These are phyloP conservation scores for Chytriomyces sp. DNA, from an alignment of 192 early-diverging fungal species.

Conservation along the genomic window DNA sequence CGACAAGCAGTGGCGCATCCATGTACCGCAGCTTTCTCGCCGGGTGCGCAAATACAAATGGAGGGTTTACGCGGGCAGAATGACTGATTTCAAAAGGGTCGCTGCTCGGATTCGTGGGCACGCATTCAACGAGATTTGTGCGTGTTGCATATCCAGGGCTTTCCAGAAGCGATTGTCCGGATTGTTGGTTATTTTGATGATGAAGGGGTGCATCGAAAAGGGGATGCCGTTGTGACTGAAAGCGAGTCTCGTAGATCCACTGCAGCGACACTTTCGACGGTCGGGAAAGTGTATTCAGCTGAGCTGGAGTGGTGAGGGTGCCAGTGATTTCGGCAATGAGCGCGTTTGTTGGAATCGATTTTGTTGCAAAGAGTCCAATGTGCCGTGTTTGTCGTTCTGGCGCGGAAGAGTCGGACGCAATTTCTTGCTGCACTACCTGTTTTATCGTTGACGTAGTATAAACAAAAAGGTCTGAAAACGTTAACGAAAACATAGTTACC, in stretches of 20 bases:
- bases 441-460: not conserved
- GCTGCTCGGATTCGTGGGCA: not conserved
- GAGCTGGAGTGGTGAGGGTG: slow-evolving; percentile 2
- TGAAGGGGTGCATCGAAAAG: slow-evolving; percentile 12
- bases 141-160: slow-evolving; percentile 2
- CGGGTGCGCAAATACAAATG: slow-evolving; percentile 47
- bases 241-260: not conserved
- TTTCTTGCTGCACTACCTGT: slow-evolving; percentile 9
- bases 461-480: not conserved
- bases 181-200: not conserved
- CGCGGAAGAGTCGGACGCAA: slow-evolving; percentile 12
- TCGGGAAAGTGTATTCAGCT: not conserved
- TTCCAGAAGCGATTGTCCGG: not conserved
- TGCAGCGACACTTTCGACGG: not conserved
- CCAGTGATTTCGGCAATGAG: slow-evolving; percentile 84
- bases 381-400: not conserved
- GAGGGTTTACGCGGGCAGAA: slow-evolving; percentile 22
- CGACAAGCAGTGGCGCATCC: slow-evolving; percentile 33
- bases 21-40: not conserved
- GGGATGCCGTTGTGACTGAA: not conserved
- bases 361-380: slow-evolving; percentile 70
- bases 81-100: not conserved
- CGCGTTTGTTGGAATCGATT: slow-evolving; percentile 53
- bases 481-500: not conserved
- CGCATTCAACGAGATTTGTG: not conserved